Conservation (phyloP, 352 stramenopile species). For the Phytophthora fragariae region DNA sequence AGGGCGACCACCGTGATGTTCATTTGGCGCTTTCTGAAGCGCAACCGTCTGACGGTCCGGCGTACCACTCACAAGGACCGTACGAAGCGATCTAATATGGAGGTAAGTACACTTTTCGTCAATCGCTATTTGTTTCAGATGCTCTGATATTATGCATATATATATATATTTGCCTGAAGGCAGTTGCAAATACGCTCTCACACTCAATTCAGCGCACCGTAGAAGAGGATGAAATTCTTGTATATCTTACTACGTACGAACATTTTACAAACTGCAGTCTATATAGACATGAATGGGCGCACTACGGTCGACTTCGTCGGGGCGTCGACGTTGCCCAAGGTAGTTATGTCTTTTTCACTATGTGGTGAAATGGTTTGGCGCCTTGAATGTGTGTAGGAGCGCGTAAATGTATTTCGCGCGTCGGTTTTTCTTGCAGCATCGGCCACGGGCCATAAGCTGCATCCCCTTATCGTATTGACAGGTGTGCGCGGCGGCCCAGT, state of each 20-base stretch:
- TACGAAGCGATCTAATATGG: no score
- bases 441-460: background rate
- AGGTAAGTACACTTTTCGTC: no score
- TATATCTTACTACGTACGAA: background rate
- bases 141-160: background rate
- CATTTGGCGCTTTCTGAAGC: no score
- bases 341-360: slow-evolving; percentile 6
- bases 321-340: slow-evolving; percentile 3
- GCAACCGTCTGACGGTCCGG: no score
- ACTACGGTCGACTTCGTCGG: slow-evolving; percentile 7
- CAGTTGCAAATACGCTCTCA: slow-evolving; percentile 1
- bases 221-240: slow-evolving; percentile 7
- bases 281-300: slow-evolving; percentile 2
- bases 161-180: background rate
- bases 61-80: no score
- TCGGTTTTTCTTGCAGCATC: slow-evolving; percentile 9
- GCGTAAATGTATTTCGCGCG: background rate
- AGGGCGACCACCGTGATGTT: no score
- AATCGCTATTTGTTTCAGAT: no score
- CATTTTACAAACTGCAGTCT: slow-evolving; percentile 8
- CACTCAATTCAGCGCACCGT: background rate
- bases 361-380: background rate
- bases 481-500: slow-evolving; percentile 3
- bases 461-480: slow-evolving; percentile 7
- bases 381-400: background rate